Conservation (phyloP, 257 asterid genomes). For the Striga asiatica region DNA sequence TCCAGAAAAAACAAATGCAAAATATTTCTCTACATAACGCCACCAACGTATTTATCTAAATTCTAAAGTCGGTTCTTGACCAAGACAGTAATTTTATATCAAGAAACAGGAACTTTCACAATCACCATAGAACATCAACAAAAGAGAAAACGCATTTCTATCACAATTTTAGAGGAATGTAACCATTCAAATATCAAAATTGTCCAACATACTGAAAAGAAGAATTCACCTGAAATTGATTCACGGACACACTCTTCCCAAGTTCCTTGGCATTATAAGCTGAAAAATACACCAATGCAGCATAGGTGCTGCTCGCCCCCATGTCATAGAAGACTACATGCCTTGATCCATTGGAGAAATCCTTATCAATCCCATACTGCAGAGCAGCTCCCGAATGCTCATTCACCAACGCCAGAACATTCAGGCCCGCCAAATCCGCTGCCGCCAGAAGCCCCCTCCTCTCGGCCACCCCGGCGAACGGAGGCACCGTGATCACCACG, state of each 20-base stretch:
- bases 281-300: slow-evolving; percentile 86
- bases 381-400: slow-evolving; percentile 96
- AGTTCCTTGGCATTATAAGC: slow-evolving; percentile 72
- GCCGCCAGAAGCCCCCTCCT: slow-evolving; percentile 64
- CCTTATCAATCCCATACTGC: slow-evolving; percentile 98
- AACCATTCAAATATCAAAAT: neutral
- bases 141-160: too few relatives aligned
- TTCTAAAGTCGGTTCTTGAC: neutral
- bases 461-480: slow-evolving; percentile 78
- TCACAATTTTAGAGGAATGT: neutral
- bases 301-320: slow-evolving; percentile 94
- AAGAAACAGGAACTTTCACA: too few relatives aligned
- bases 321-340: slow-evolving; percentile 85
- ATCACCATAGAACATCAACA: too few relatives aligned
- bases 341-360: slow-evolving; percentile 76
- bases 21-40: too few relatives aligned
- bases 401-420: slow-evolving; percentile 79
- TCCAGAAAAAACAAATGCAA: too few relatives aligned
- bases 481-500: slow-evolving; percentile 86
- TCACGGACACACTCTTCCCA: slow-evolving; percentile 70
- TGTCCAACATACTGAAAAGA: neutral
- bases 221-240: slow-evolving; percentile 79
- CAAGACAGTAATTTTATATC: too few relatives aligned
- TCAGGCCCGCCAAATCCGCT: slow-evolving; percentile 90
- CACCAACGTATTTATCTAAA: neutral